Evolutionary conservation across 345 rosid species (phyloP).

Genomic region (Sisymbrium altissimum): DNA sequence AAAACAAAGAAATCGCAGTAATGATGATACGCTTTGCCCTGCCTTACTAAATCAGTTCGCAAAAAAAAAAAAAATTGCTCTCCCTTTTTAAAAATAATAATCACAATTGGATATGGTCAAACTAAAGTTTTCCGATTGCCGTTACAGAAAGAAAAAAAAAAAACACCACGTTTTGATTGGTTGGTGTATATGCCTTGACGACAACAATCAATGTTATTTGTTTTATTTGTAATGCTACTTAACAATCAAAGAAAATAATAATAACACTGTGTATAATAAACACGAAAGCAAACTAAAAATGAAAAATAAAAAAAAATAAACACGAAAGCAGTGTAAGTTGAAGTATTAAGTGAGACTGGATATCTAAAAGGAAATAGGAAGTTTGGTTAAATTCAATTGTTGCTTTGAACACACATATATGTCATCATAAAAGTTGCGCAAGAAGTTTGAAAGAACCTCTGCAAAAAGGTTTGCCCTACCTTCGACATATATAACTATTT

Average conservation of each 20-base stretch:
- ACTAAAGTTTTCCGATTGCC: background rate
- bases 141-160: background rate
- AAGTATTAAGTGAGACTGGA: slow-evolving; percentile 2
- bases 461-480: background rate
- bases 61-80: too few relatives aligned
- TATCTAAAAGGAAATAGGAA: background rate
- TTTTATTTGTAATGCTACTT: background rate
- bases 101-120: slow-evolving; percentile 1
- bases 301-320: too few relatives aligned
- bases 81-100: background rate
- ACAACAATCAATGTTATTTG: slow-evolving; percentile 8
- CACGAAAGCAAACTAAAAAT: background rate
- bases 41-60: too few relatives aligned
- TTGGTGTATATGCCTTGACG: too few relatives aligned
- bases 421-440: slow-evolving; percentile 25
- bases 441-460: slow-evolving; percentile 21
- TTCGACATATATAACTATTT: background rate
- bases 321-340: background rate
- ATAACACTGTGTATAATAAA: background rate
- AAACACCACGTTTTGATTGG: background rate
- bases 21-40: too few relatives aligned
- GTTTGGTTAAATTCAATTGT: slow-evolving; percentile 21
- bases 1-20: background rate
- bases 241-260: background rate
- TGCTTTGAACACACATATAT: slow-evolving; percentile 25